These are phyloP conservation scores for Debaryomyces castellii DNA, from an alignment of 805 yeast species.

Conservation along the genomic window DNA sequence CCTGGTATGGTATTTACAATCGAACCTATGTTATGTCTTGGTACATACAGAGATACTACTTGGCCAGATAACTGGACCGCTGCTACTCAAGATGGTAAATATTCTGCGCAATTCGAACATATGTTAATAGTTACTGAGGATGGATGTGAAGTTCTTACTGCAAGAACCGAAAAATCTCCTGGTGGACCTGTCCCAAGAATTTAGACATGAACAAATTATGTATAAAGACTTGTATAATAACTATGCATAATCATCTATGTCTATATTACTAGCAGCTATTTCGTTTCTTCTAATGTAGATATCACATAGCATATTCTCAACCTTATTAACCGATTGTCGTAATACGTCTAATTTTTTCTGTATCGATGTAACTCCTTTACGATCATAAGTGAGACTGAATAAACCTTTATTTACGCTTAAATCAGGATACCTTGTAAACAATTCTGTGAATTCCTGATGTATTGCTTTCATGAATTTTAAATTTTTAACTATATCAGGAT, in stretches of 20 bases:
- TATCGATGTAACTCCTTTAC: conserved; percentile 11
- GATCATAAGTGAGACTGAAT: conserved; percentile 10
- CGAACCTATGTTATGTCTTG: conserved; percentile 94
- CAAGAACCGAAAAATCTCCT: conserved; percentile 76
- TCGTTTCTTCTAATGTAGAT: conserved; percentile 20
- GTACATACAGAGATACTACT: conserved; percentile 71
- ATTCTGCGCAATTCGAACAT: conserved; percentile 94
- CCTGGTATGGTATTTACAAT: conserved; percentile 97
- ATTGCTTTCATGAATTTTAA: conserved; percentile 17
- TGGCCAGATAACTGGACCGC: conserved; percentile 99
- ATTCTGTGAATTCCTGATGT: conserved; percentile 8
- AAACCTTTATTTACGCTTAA: conserved; percentile 17
- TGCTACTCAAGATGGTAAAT: conserved; percentile 83
- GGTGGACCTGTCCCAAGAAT: conserved; percentile 79
- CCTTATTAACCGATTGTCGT: conserved; percentile 21
- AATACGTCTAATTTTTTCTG: conserved; percentile 23
- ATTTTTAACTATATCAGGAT: conserved; percentile 7
- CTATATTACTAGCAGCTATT: conserved; percentile 1
- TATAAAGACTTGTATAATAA: not conserved
- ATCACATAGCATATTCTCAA: conserved; percentile 20
- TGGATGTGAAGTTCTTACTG: conserved; percentile 88
- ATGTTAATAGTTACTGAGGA: conserved; percentile 88
- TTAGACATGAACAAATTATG: conserved; percentile 11
- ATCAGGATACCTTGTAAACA: conserved; percentile 16
- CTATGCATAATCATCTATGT: conserved; percentile 1